Percentiles rank a stretch among this genome's conserved stretches.
These are phyloP conservation scores for Candida glucosophila DNA, from an alignment of 1,139 yeast species.

Conservation along the genomic window DNA sequence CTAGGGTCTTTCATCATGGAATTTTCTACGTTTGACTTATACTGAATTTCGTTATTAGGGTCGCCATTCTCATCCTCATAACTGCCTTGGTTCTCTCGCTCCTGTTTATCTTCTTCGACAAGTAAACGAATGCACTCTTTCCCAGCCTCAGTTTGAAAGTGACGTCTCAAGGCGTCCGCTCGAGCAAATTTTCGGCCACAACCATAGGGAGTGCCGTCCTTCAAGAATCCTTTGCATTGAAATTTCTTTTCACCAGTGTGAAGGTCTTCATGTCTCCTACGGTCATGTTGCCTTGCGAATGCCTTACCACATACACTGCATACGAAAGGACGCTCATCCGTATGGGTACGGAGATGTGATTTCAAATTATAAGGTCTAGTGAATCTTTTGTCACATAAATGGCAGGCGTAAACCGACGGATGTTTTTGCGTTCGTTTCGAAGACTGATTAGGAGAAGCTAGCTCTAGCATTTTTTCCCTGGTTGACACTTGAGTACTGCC, in stretches of 20 bases:
- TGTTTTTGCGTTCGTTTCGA: conserved; percentile 61
- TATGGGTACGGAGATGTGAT: conserved; percentile 87
- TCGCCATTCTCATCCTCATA: not conserved
- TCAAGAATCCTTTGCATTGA: conserved; percentile 69
- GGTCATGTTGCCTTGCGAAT: conserved; percentile 92
- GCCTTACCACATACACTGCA: conserved; percentile 88
- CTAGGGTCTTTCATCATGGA: conserved; percentile 4
- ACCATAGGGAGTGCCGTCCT: conserved; percentile 70
- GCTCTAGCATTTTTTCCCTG: conserved; percentile 54
- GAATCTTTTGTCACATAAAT: conserved; percentile 75
- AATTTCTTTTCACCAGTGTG: conserved; percentile 88
- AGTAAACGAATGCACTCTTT: conserved; percentile 70
- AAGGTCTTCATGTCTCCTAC: conserved; percentile 87
- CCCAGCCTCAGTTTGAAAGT: conserved; percentile 92
- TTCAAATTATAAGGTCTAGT: conserved; percentile 89
- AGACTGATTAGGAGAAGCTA: conserved; percentile 45
- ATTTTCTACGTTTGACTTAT: no score
- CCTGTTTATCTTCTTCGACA: conserved; percentile 51
- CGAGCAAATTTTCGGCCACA: conserved; percentile 91
- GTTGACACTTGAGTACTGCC: conserved; percentile 15
- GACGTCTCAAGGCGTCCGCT: conserved; percentile 91
- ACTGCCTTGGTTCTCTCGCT: conserved; percentile 6
- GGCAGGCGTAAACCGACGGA: conserved; percentile 76
- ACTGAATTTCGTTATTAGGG: conserved; percentile 2
- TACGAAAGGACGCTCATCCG: conserved; percentile 85